These are phyloP conservation scores for Hawksworthiomyces lignivorus DNA, from an alignment of 2,329 filamentous ascomycete genomes.

Conservation along the genomic window DNA sequence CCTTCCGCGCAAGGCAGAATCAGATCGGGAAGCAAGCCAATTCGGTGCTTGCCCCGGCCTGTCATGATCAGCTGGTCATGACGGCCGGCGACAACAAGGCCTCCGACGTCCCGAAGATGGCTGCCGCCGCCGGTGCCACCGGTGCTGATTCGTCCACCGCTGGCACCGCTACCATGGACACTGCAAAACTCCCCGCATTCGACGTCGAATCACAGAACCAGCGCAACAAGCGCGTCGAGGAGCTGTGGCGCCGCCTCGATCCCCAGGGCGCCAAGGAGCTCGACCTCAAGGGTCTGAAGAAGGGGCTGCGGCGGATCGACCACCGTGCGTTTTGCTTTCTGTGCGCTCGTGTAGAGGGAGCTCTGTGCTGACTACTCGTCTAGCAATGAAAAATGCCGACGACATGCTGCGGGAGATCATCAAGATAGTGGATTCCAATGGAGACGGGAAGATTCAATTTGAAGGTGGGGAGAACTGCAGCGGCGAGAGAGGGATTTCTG, in stretches of 20 bases:
- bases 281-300: slow-evolving; percentile 76
- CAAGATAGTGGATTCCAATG: slow-evolving; percentile 71
- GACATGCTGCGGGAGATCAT: slow-evolving; percentile 74
- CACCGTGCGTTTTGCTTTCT: slow-evolving; percentile 57
- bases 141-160: background rate
- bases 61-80: slow-evolving; percentile 12
- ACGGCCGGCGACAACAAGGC: slow-evolving; percentile 12
- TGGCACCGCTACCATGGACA: background rate
- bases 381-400: slow-evolving; percentile 82
- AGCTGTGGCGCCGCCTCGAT: slow-evolving; percentile 79
- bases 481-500: no score
- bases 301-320: slow-evolving; percentile 79
- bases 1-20: no score
- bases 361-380: background rate
- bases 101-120: background rate
- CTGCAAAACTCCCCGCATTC: background rate
- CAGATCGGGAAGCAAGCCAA: no score
- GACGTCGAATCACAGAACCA: slow-evolving; percentile 59
- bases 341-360: no score
- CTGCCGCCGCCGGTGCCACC: background rate
- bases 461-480: slow-evolving; percentile 65
- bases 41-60: background rate
- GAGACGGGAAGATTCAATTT: slow-evolving; percentile 85
- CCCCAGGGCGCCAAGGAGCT: slow-evolving; percentile 68
- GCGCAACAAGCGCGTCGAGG: slow-evolving; percentile 72